Evolutionary conservation across 345 rosid genomes (phyloP).

Genomic region (Pistacia vera): DNA sequence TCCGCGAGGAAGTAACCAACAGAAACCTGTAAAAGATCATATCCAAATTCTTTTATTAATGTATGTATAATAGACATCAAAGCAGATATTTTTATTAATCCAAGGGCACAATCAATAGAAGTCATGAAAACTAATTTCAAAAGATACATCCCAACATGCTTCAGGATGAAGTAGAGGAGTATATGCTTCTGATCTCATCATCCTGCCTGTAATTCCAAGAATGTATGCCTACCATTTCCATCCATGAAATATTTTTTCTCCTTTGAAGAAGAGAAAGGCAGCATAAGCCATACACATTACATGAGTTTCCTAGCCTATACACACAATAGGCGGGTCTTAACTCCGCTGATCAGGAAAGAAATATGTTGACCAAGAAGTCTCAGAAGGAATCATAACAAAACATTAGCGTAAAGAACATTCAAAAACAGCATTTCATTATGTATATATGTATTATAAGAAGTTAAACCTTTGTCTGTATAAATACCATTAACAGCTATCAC

Average conservation of each 20-base stretch:
- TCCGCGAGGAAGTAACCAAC: slow-evolving; percentile 87
- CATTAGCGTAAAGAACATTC: background rate
- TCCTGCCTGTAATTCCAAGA: too few relatives aligned
- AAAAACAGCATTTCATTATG: background rate
- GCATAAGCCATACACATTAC: slow-evolving; percentile 4
- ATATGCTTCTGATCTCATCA: too few relatives aligned
- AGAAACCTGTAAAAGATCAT: slow-evolving; percentile 57
- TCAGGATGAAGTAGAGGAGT: too few relatives aligned
- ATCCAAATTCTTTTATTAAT: background rate
- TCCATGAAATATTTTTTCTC: too few relatives aligned
- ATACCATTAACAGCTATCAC: background rate
- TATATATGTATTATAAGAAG: background rate
- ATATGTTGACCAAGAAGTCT: background rate
- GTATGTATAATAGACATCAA: background rate
- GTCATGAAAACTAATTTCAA: background rate
- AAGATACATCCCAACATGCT: too few relatives aligned
- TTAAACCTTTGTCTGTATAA: background rate
- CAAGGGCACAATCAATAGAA: slow-evolving; percentile 2
- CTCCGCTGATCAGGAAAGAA: background rate
- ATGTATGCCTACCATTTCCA: too few relatives aligned
- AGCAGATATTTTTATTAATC: background rate
- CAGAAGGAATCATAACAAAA: background rate
- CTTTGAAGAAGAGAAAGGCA: slow-evolving; percentile 1
- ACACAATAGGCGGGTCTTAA: background rate
- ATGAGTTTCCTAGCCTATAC: background rate